Evolutionary conservation across 352 stramenopile genomes (phyloP), one percentile per base, ranked within the genome.

Genomic region (Pythium volutum): DNA sequence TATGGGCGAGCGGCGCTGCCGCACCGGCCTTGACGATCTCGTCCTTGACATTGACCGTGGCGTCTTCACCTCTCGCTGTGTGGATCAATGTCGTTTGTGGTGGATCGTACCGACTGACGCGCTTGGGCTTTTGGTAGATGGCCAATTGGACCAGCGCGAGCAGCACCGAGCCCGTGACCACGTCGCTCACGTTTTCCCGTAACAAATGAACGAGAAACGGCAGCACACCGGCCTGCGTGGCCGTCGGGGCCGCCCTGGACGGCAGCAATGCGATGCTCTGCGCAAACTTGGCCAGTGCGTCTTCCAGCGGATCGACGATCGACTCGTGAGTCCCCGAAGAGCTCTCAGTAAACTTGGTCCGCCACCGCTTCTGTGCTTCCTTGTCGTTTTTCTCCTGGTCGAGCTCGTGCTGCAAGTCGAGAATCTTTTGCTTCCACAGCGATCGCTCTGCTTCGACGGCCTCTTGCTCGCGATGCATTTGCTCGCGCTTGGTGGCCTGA

Each of bases 221-320:
- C n/a, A 92, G 69, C 14, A 74, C 77, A 4, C 80, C 80, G 14
- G 72, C 72, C 23, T 77, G 67, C n/a, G 79, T 67, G 4, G 85
- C 75, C 18, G 77, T 71, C 1, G 66, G 67, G 3, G 83, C 74
- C 18, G 72, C 55, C 0, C 60, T 69, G 2, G 76, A 70, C n/a
- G 80, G 83, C 2, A 92, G 66, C 20, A 92, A 54, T 15, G 83
- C 80, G 10, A 92, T 75, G 54, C 68, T 89, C 52, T 92, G 83
- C 0, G 80, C 79, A 64, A 92, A 92, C 36, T 74, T 76, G 16
- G 79, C 78, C 61, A 92, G 79, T 11, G 82, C 77, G 39, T 89
- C 76, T 26, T 90, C 72, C 0, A 73, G 72, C 27, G 53, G 69
- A 29, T 77, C 78, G 42, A 74, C 64, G 0, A 27, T 10, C 1